Evolutionary conservation across 2,329 filamentous ascomycete genomes (phyloP).

Genomic region (Calonectria henricotiae): DNA sequence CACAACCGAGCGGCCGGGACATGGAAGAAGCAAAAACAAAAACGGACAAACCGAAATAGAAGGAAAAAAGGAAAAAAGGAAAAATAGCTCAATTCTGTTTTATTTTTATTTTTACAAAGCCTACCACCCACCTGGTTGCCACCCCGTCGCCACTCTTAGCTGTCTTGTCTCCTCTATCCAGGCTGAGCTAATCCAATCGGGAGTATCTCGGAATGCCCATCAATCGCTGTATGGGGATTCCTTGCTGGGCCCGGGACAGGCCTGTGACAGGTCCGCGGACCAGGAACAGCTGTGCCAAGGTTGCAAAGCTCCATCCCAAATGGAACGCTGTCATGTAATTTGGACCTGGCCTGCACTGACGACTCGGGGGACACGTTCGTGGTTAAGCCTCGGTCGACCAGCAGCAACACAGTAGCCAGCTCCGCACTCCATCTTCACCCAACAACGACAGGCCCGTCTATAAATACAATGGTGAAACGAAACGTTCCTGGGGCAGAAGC

Average conservation of each 20-base stretch:
- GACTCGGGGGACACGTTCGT: constrained; percentile 1
- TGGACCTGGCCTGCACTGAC: constrained; percentile 29
- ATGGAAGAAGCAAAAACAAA: no score
- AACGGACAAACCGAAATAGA: no score
- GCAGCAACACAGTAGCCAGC: constrained; percentile 10
- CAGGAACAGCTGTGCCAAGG: constrained; percentile 16
- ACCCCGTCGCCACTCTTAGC: neutral
- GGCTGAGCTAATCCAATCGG: constrained; percentile 16
- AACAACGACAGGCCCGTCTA: constrained; percentile 24
- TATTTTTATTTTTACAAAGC: neutral
- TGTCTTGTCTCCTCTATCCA: neutral
- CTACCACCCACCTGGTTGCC: neutral
- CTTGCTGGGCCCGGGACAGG: neutral
- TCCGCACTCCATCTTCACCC: constrained; percentile 18
- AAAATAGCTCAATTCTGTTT: neutral
- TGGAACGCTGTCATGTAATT: constrained; percentile 26
- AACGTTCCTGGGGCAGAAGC: constrained; percentile 14
- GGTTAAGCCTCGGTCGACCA: constrained; percentile 14
- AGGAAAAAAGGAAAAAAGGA: no score
- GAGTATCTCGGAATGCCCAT: constrained; percentile 17
- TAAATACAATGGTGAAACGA: constrained; percentile 29
- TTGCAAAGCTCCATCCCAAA: constrained; percentile 13
- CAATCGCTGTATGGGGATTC: constrained; percentile 8
- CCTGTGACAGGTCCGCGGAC: neutral
- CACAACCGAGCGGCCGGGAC: neutral